Evolutionary conservation across 805 yeast genomes (phyloP).

Genomic region (Clavispora vitiphila): DNA sequence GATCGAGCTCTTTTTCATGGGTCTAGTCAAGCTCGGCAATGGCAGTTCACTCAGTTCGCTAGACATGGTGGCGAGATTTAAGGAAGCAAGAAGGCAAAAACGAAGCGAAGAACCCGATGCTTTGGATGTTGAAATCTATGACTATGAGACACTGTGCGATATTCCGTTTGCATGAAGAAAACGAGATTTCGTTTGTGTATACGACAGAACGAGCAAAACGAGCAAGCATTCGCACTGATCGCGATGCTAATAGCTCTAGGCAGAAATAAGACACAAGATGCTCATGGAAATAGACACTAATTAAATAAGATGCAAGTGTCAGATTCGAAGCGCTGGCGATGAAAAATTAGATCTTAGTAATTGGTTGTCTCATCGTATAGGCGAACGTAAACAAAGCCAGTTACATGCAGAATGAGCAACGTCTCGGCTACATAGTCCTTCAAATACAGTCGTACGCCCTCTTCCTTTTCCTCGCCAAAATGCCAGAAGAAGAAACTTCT

Average conservation of each 20-base stretch:
- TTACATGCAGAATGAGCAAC: too few relatives aligned
- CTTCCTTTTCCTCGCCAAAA: background rate
- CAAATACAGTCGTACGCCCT: background rate
- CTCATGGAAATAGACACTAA: background rate
- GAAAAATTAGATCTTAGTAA: background rate
- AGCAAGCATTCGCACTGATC: background rate
- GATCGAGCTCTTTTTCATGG: constrained; percentile 27
- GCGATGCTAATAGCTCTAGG: background rate
- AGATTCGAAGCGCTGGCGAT: too few relatives aligned
- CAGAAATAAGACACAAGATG: background rate
- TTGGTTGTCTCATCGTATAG: background rate
- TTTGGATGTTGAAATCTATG: constrained; percentile 12
- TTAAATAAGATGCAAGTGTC: too few relatives aligned
- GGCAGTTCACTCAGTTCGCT: constrained; percentile 27
- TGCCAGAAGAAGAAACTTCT: constrained; percentile 2
- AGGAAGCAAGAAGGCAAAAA: constrained; percentile 4
- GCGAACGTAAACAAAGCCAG: background rate
- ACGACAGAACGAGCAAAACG: background rate
- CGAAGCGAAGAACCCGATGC: constrained; percentile 2
- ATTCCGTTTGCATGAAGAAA: constrained; percentile 13
- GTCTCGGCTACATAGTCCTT: too few relatives aligned
- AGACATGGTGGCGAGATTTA: constrained; percentile 12
- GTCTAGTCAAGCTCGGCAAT: constrained; percentile 28
- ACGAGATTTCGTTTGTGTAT: background rate
- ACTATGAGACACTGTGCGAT: constrained; percentile 10